Evolutionary conservation across 2,329 filamentous ascomycete species (phyloP), one percentile per base, ranked within the genome.

Genomic region (Phaeosphaeriaceae sp.): DNA sequence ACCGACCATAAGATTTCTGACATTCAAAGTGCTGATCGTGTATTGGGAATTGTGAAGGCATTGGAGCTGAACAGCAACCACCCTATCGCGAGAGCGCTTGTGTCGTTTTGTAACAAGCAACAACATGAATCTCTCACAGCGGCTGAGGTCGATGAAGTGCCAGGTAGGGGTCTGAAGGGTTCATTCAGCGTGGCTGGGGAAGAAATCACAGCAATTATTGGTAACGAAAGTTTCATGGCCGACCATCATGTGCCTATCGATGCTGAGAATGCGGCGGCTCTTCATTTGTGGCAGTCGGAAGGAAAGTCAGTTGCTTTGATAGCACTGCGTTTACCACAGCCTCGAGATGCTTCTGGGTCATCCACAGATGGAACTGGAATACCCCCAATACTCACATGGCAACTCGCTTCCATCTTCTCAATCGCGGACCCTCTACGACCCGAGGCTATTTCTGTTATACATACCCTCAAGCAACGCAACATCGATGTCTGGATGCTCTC

Each of bases 401-500:
- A 56, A 2, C 78, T 94, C 5, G 77, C 81, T 0, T 85, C 87
- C 1, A 80, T 86, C 9, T 86, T 96, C 57, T 86, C 90, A 38
- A 87, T 93, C 40, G 87, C 92, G 0, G 92, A 97, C 60, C 86
- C 90, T 1, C 83, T 96, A 55, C 87, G 92, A 2, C 82, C 84
- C 0, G 90, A 95, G 72, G 86, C 91, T 0, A 73, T 76, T 1
- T 66, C 76, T 6, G 85, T 93, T 15, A 82, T 96, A 49, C 72
- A 75, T 6, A 79, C 85, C 1, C 83, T 96, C 0, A 81, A 83
- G 35, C 73, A 80, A 4, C 82, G 83, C 13, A 85, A 87, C 16
- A 86, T 89, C 38, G 83, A 86, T 26, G 88, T 96, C 3, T 96
- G 88, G 85, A 95, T 97, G 90, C 86, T 96, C 30, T 95, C 91